phyloP scores from a whole-genome alignment of 106 monocot genomes.

The Narthecium ossifragum region DNA sequence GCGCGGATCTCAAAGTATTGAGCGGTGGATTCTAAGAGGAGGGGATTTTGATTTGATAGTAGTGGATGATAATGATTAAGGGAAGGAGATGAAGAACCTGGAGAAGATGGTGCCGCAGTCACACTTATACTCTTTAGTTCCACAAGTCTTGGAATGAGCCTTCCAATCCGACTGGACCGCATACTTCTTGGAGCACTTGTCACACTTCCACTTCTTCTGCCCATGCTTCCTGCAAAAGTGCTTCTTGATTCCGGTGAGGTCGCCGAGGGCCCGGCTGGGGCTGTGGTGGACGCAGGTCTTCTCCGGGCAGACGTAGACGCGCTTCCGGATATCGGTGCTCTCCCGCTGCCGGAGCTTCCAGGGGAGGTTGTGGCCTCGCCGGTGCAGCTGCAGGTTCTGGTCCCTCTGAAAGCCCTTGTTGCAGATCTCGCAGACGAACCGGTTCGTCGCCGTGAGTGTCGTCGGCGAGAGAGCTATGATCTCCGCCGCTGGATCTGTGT shows the following conservation, averaged over 20 bases:
- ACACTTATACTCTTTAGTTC: conserved; percentile 66
- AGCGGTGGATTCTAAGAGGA: too few species aligned
- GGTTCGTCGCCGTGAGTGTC: conserved; percentile 50
- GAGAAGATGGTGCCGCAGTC: conserved; percentile 81
- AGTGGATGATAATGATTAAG: too few species aligned
- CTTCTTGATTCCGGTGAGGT: conserved; percentile 85
- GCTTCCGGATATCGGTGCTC: conserved; percentile 20
- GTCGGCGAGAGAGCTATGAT: conserved; percentile 46
- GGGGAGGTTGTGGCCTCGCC: conserved; percentile 54
- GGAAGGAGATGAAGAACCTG: too few species aligned
- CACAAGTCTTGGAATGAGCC: conserved; percentile 73
- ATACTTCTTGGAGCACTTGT: conserved; percentile 78
- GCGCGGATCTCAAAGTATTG: too few species aligned
- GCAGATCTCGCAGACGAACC: conserved; percentile 71
- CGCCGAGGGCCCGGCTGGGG: conserved; percentile 53
- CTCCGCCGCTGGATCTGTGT: conserved; percentile 43
- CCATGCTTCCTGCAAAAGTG: conserved; percentile 82
- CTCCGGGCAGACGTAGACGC: conserved; percentile 57
- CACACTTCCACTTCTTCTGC: conserved; percentile 91
- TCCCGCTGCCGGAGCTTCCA: conserved; percentile 52
- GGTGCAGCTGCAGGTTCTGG: conserved; percentile 63
- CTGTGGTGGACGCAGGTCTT: conserved; percentile 54
- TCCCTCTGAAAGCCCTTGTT: conserved; percentile 59
- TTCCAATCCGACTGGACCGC: conserved; percentile 84
- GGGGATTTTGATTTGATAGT: too few species aligned